phyloP scores from a whole-genome alignment of 1,139 yeast species.

The Candida gigantensis region DNA sequence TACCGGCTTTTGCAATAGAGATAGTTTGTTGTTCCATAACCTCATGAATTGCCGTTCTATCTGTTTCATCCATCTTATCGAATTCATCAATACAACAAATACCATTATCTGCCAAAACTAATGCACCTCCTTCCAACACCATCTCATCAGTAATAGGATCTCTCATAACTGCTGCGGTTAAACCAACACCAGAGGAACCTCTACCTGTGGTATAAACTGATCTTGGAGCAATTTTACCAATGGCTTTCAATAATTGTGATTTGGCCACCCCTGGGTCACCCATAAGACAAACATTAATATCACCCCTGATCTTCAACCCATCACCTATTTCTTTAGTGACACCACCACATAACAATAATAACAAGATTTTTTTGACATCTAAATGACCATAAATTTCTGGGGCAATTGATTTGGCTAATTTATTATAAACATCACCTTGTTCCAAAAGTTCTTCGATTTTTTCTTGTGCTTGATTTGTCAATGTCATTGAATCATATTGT shows the following conservation, averaged over 20 bases:
- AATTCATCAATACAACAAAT: constrained; percentile 98
- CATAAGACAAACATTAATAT: constrained; percentile 93
- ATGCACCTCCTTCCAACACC: constrained; percentile 98
- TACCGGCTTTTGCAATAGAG: constrained; percentile 96
- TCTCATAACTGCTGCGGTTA: constrained; percentile 98
- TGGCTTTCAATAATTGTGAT: constrained; percentile 90
- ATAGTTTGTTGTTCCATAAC: constrained; percentile 99
- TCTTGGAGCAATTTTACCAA: constrained; percentile 91
- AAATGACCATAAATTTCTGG: constrained; percentile 96
- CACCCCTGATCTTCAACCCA: constrained; percentile 97
- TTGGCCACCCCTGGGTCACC: constrained; percentile 99
- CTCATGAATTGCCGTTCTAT: constrained; percentile 97
- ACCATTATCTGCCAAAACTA: constrained; percentile 96
- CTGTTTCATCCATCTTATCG: constrained; percentile 97
- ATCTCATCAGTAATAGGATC: constrained; percentile 98
- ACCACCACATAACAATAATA: constrained; percentile 88
- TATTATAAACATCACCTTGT: constrained; percentile 71
- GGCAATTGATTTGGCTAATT: constrained; percentile 86
- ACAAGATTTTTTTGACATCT: constrained; percentile 88
- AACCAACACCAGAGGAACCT: constrained; percentile 98
- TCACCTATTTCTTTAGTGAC: constrained; percentile 94
- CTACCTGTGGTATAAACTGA: constrained; percentile 98
- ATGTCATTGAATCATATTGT: constrained; percentile 69
- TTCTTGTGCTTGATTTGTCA: constrained; percentile 56
- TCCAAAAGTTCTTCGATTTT: constrained; percentile 51